A percentile compares a stretch with the other conserved stretches of the same genome.
Conservation (phyloP, 169 alveolate species). For the Hepatocystis sp. region DNA sequence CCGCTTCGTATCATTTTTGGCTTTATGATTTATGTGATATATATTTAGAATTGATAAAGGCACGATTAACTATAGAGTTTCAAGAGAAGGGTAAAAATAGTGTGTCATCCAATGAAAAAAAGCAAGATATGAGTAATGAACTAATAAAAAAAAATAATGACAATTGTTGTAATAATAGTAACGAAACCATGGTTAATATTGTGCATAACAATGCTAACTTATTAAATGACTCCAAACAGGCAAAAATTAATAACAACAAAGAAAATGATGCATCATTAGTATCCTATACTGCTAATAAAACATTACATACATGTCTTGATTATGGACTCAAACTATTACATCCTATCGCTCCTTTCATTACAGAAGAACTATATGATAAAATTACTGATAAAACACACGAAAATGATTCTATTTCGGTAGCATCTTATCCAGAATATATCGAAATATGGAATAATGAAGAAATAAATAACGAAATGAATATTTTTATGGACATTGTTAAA, state of each 20-base stretch:
- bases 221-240: conserved; percentile 56
- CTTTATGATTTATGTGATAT: conserved; percentile 97
- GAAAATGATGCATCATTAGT: not conserved
- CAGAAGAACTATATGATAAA: conserved; percentile 98
- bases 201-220: no score
- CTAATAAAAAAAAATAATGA: not conserved
- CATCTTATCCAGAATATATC: conserved; percentile 79
- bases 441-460: conserved; percentile 65
- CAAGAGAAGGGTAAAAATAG: not conserved
- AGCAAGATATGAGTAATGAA: conserved; percentile 36
- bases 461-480: conserved; percentile 66
- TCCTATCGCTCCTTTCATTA: conserved; percentile 98
- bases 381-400: conserved; percentile 85
- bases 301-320: conserved; percentile 88
- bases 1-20: conserved; percentile 95
- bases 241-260: conserved; percentile 1
- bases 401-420: conserved; percentile 78
- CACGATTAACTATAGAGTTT: conserved; percentile 80
- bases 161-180: conserved; percentile 52
- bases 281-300: conserved; percentile 77
- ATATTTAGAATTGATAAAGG: conserved; percentile 96
- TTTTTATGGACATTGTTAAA: conserved; percentile 78
- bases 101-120: conserved; percentile 8
- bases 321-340: conserved; percentile 93
- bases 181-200: no score